phyloP scores from a whole-genome alignment of 108 stramenopile species.

The Skeletonema tropicum region DNA sequence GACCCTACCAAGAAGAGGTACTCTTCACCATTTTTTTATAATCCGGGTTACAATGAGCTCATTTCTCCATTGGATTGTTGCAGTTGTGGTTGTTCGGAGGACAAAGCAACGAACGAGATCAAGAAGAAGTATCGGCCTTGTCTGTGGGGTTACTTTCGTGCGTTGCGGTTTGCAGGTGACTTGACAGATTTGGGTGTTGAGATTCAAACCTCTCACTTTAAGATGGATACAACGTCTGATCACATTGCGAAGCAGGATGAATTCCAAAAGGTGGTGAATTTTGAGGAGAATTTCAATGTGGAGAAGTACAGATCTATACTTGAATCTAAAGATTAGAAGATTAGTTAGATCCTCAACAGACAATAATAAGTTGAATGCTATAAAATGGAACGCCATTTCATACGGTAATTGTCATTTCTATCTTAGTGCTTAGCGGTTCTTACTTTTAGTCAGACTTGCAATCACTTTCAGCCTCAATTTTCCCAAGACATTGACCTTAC shows the following conservation, averaged over 20 bases:
- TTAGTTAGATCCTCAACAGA: too few species aligned
- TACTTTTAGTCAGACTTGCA: too few species aligned
- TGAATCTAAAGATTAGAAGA: constrained; percentile 7
- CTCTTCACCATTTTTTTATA: constrained; percentile 94
- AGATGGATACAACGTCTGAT: constrained; percentile 27
- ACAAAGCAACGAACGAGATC: not conserved
- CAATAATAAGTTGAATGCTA: too few species aligned
- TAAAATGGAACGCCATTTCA: too few species aligned
- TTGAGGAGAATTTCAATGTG: constrained; percentile 61
- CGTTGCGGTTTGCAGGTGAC: constrained; percentile 86
- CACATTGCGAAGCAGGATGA: constrained; percentile 58
- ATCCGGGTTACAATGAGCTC: constrained; percentile 75
- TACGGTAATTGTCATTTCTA: too few species aligned
- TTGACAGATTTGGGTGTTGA: constrained; percentile 85
- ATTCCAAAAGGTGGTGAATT: constrained; percentile 53
- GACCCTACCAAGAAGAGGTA: constrained; percentile 64
- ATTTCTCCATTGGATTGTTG: constrained; percentile 53
- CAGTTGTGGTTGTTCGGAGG: not conserved
- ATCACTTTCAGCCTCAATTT: too few species aligned
- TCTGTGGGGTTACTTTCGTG: constrained; percentile 84
- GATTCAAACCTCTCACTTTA: constrained; percentile 72
- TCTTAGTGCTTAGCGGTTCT: too few species aligned
- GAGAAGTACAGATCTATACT: constrained; percentile 58
- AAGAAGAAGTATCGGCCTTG: constrained; percentile 55
- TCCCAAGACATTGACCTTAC: too few species aligned